Evolutionary conservation across 805 yeast genomes (phyloP), one percentile per base, ranked within the genome.

Genomic region (Saccharomyces mikatae): DNA sequence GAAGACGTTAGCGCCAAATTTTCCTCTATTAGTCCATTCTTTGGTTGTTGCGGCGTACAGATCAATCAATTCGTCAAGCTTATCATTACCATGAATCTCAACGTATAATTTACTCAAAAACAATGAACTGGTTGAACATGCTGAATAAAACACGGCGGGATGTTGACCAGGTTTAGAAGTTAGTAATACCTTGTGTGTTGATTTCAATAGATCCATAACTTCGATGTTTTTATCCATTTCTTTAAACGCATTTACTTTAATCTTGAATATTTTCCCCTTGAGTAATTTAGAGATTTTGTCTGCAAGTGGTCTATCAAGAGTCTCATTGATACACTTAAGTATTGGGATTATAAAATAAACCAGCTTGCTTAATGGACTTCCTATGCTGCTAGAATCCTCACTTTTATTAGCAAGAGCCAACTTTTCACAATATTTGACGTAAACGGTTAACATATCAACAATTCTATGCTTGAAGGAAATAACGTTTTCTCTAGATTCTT

Each of bases 401-500:
- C 26, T 50, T 6, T 28, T 44, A 2, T 48, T 48, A 2, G 41
- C 41, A 0, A 48, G 21, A 9, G 66, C 61, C 31, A 60, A 27
- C 30, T 68, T 52, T 58, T 63, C 49, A 76, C 77, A 62, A 77
- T 78, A 32, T 58, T 77, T 80, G 56, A 75, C 71, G 62, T 80
- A 89, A 5, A 79, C 71, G 26, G 88, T 95, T 24, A 92, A 64
- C 64, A 92, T 74, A 62, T 91, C 97, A 51, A 92, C 71, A 6
- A 89, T 79, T 53, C 96, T 76, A 60, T 80, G 81, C 65, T 92
- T 92, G 72, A 91, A 86, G 51, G 86, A 79, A 4, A 84, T 76
- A 75, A 92, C 86, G 62, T 83, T 86, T 65, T 86, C 87, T 63
- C 84, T 81, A 6, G 97, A 96, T 57, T 84, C 86, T 49, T 77